Conservation (phyloP, 495 filamentous ascomycete species). For the Entonaema liquescens region DNA sequence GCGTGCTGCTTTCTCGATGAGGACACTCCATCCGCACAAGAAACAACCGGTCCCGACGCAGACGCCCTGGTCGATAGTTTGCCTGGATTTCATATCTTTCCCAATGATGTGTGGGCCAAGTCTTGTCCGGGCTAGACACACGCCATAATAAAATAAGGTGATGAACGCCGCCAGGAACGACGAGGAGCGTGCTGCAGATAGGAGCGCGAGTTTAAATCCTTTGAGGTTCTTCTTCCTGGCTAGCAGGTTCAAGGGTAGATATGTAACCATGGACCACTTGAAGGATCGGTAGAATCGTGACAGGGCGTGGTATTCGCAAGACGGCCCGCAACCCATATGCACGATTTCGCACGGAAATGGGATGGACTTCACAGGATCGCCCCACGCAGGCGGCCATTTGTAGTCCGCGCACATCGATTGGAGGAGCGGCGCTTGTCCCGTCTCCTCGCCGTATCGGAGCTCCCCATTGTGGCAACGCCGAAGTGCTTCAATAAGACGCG, state of each 20-base stretch:
- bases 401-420: conserved; percentile 80
- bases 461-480: conserved; percentile 68
- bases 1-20: conserved; percentile 73
- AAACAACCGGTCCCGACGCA: conserved; percentile 80
- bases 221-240: conserved; percentile 60
- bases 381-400: conserved; percentile 72
- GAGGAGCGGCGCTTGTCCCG: conserved; percentile 74
- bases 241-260: conserved; percentile 81
- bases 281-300: conserved; percentile 76
- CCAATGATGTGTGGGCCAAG: conserved; percentile 76
- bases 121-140: conserved; percentile 84
- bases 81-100: conserved; percentile 51
- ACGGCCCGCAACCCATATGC: conserved; percentile 80
- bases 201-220: conserved; percentile 58
- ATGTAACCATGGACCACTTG: conserved; percentile 78
- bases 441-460: conserved; percentile 81
- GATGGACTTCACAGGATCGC: conserved; percentile 74
- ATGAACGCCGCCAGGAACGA: conserved; percentile 86
- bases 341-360: conserved; percentile 91
- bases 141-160: conserved; percentile 84
- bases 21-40: conserved; percentile 85
- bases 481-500: conserved; percentile 77
- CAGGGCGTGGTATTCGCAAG: conserved; percentile 80
- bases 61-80: conserved; percentile 65
- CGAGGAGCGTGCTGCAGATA: conserved; percentile 75